Evolutionary conservation across 2,329 filamentous ascomycete species (phyloP).

Genomic region (Fusarium nodosum): DNA sequence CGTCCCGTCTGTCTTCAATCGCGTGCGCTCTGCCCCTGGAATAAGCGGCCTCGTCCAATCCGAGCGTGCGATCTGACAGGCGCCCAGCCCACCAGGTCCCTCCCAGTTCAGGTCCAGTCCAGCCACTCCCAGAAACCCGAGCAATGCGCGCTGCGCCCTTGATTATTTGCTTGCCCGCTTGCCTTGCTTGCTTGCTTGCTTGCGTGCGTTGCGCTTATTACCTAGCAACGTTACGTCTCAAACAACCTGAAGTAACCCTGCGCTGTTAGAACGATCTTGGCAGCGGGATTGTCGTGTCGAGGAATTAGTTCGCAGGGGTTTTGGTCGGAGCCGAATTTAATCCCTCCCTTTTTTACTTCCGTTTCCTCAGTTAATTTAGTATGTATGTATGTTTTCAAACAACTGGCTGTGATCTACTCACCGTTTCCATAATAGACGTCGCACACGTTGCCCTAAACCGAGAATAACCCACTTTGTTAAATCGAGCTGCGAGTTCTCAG

Average conservation of each 20-base stretch:
- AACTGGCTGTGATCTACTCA: constrained; percentile 23
- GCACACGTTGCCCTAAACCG: constrained; percentile 11
- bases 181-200: not conserved
- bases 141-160: constrained; percentile 5
- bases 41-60: constrained; percentile 37
- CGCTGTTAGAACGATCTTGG: constrained; percentile 37
- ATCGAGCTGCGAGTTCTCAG: constrained; percentile 17
- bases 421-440: constrained; percentile 27
- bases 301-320: constrained; percentile 23
- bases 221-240: constrained; percentile 37
- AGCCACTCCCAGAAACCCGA: constrained; percentile 24
- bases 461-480: constrained; percentile 29
- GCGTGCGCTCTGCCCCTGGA: constrained; percentile 46
- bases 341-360: constrained; percentile 12
- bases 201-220: constrained; percentile 1
- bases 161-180: not conserved
- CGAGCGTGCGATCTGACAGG: constrained; percentile 40
- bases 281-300: constrained; percentile 34
- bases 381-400: not conserved
- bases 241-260: constrained; percentile 33
- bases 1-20: constrained; percentile 33
- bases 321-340: constrained; percentile 30
- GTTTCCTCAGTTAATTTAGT: constrained; percentile 2
- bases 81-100: constrained; percentile 6
- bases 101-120: not conserved